These are phyloP conservation scores for Monosiga brevicollis DNA, from an alignment of 78 protist species.

Conservation along the genomic window DNA sequence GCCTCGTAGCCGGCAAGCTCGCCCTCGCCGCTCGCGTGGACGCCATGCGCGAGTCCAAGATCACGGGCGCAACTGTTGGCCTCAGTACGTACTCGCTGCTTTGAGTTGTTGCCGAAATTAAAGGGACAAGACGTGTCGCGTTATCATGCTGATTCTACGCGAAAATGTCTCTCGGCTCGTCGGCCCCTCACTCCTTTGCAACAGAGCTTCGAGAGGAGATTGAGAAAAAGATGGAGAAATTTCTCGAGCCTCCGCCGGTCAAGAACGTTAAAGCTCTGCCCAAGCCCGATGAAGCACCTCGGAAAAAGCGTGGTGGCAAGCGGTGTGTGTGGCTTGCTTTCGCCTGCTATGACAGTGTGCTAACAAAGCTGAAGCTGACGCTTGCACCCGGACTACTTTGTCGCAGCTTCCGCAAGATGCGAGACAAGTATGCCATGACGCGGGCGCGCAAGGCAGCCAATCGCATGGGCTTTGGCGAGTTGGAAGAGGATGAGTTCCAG, in stretches of 20 bases:
- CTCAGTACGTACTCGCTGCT: not conserved
- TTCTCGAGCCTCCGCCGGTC: slow-evolving; percentile 64
- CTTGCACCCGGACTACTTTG: too few relatives aligned
- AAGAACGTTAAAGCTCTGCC: slow-evolving; percentile 50
- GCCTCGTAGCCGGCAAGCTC: slow-evolving; percentile 5
- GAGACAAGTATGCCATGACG: slow-evolving; percentile 3
- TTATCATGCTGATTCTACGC: too few relatives aligned
- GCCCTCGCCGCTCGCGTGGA: slow-evolving; percentile 10
- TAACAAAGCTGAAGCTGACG: too few relatives aligned
- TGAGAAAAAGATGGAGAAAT: slow-evolving; percentile 45
- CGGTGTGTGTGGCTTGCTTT: not conserved
- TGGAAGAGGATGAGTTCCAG: not conserved
- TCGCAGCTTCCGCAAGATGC: not conserved
- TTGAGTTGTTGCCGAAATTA: too few relatives aligned
- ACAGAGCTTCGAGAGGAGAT: slow-evolving; percentile 30
- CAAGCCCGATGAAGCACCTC: slow-evolving; percentile 40
- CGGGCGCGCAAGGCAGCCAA: not conserved
- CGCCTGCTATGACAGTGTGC: too few relatives aligned
- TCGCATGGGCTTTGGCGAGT: not conserved
- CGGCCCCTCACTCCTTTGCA: not conserved
- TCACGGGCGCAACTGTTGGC: not conserved
- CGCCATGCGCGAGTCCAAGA: not conserved
- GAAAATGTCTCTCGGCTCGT: too few relatives aligned
- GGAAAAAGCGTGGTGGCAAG: slow-evolving; percentile 49
- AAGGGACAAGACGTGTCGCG: too few relatives aligned